Percentiles rank a stretch among this genome's conserved stretches.
These are phyloP conservation scores for Vitis amurensis DNA, from an alignment of 164 flowering plant species.

Conservation along the genomic window DNA sequence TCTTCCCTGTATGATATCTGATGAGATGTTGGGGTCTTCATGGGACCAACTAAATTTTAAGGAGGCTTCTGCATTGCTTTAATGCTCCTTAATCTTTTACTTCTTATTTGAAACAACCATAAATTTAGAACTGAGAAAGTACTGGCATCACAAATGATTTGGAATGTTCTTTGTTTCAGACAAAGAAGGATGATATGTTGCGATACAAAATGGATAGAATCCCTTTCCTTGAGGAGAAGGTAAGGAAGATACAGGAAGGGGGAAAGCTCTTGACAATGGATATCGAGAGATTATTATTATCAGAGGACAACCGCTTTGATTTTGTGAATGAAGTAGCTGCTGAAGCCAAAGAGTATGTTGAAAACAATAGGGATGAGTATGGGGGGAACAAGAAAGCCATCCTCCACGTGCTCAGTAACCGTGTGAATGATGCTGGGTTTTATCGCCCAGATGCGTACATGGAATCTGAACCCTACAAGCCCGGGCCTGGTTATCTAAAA, in stretches of 20 bases:
- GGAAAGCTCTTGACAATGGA: constrained; percentile 67
- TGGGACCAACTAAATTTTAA: too few species aligned
- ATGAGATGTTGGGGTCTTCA: too few species aligned
- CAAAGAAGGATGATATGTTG: constrained; percentile 61
- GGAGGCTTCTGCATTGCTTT: background rate
- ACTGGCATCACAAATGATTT: constrained; percentile 4
- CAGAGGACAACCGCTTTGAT: constrained; percentile 81
- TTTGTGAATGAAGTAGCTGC: constrained; percentile 91
- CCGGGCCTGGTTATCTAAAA: constrained; percentile 63
- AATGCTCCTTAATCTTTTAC: background rate
- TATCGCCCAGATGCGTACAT: constrained; percentile 74
- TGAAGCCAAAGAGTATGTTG: constrained; percentile 77
- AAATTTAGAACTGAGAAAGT: background rate
- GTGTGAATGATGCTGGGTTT: constrained; percentile 78
- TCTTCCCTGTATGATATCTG: too few species aligned
- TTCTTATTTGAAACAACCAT: background rate
- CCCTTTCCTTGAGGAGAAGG: constrained; percentile 92
- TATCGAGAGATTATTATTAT: constrained; percentile 62
- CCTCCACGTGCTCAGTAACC: constrained; percentile 85
- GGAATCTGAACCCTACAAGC: constrained; percentile 76
- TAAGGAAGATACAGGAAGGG: constrained; percentile 63
- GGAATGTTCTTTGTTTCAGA: constrained; percentile 34
- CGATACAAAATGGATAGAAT: constrained; percentile 52
- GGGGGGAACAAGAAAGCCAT: constrained; percentile 79
- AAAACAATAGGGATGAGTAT: constrained; percentile 77